Conservation (phyloP, 177 flowering plant genomes). For the Vitis hybrid region DNA sequence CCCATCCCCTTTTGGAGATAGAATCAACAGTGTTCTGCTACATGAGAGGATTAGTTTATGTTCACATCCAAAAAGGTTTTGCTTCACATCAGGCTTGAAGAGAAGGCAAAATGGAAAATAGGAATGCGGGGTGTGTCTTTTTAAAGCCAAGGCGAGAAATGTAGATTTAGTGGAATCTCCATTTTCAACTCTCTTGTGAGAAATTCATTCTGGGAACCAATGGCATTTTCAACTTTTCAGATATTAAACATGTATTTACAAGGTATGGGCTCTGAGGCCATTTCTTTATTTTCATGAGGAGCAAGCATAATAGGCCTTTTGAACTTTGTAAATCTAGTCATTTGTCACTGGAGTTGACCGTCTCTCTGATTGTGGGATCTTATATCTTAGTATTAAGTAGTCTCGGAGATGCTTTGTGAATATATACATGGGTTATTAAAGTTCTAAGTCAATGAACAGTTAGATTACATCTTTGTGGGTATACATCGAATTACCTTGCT, state of each 20-base stretch:
- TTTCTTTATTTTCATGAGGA: constrained; percentile 14
- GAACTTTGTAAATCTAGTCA: constrained; percentile 20
- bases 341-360: constrained; percentile 1
- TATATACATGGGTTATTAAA: constrained; percentile 20
- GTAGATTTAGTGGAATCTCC: not conserved
- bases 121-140: not conserved
- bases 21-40: constrained; percentile 7
- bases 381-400: constrained; percentile 10
- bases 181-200: not conserved
- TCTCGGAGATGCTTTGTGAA: constrained; percentile 21
- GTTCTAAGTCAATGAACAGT: constrained; percentile 11
- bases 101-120: not conserved
- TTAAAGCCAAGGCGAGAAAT: not conserved
- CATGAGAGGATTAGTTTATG: not conserved
- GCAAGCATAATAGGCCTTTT: not conserved
- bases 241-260: constrained; percentile 2
- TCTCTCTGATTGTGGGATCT: constrained; percentile 6
- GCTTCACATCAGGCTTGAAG: not conserved
- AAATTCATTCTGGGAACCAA: not conserved
- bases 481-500: not conserved
- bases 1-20: constrained; percentile 8
- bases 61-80: not conserved
- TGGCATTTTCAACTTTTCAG: not conserved
- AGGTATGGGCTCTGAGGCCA: constrained; percentile 10
- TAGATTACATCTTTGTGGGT: constrained; percentile 1